Evolutionary conservation across 768 basidiomycete genomes (phyloP), one percentile per base, ranked within the genome.

Genomic region (Psilocybe tampanensis): DNA sequence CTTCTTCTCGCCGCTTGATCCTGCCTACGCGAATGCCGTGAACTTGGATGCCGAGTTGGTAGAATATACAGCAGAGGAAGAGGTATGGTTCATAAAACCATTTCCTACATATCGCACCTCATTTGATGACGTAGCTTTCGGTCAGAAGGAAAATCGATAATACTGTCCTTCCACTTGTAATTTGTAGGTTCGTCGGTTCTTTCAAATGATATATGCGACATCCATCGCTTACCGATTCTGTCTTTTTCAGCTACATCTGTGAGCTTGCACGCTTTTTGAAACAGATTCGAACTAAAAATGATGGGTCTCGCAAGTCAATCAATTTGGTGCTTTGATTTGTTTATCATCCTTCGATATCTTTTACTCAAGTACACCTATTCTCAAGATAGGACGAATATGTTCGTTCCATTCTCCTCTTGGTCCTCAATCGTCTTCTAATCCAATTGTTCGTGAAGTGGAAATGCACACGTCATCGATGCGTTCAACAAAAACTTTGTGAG

Each of bases 361-460:
- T 53, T 23, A n/a, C n/a, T n/a, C 34, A 56, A 21, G 52, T 51
- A 8, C 12, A 21, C 21, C 24, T 18, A 12, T 19, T 52, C 23
- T 45, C 8, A 54, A 83, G 83, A 84, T 63, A 80, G 83, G 18
- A 84, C 81, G 18, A 84, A 84, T 60, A 83, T 84, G 82, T 83
- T 55, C 33, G 74, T 61, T 3, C 9, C 23, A 44, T 39, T 44
- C 36, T 52, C 29, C 8, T 26, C 19, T 33, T 12, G 7, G 13
- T 45, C 7, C 33, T 18, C n/a, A 48, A 13, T 17, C 41, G 47
- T 21, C 29, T 47, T 26, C 43, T 55, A n/a, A 39, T 39, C 15
- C n/a, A 29, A 45, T 43, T 43, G 15, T 15, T 52, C 23, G 56
- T 48, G 12, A 57, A 83, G 82, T 45, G 83, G 82, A 48, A 85